Conservation (phyloP, 2,329 filamentous ascomycete species). For the Coniochaeta sp. region DNA sequence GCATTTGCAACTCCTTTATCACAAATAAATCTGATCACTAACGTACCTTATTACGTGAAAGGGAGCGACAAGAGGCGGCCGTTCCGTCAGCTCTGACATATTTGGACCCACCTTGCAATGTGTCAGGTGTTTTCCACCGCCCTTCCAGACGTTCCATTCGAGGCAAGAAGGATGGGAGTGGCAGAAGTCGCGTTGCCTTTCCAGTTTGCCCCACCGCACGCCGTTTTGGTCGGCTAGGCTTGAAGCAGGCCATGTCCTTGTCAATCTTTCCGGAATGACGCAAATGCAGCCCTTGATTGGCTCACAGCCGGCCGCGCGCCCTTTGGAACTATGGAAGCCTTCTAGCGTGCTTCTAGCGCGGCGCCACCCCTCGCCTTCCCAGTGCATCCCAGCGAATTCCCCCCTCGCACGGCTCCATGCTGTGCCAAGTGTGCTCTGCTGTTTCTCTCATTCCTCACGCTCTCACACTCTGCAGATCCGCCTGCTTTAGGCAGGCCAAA, state of each 20-base stretch:
- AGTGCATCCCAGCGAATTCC: not conserved
- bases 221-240: not conserved
- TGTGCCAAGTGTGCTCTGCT: not conserved
- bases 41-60: not conserved
- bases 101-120: not conserved
- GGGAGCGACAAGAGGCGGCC: not conserved
- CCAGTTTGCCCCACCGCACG: not conserved
- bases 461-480: not conserved
- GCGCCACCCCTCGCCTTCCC: not conserved
- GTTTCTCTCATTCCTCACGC: not conserved
- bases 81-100: not conserved
- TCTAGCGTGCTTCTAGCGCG: slow-evolving; percentile 1
- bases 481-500: not conserved
- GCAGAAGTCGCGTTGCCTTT: not conserved
- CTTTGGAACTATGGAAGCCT: not conserved
- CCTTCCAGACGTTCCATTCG: not conserved
- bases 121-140: not conserved
- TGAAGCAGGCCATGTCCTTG: not conserved
- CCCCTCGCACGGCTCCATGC: not conserved
- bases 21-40: not conserved
- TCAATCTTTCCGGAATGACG: not conserved
- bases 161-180: too few relatives aligned
- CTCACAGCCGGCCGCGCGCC: not conserved
- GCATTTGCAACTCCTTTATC: not conserved
- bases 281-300: not conserved